A percentile compares a stretch with the other conserved stretches of the same genome.
Evolutionary conservation across 2,329 filamentous ascomycete species (phyloP).

Genomic region (Phoma herbarum): DNA sequence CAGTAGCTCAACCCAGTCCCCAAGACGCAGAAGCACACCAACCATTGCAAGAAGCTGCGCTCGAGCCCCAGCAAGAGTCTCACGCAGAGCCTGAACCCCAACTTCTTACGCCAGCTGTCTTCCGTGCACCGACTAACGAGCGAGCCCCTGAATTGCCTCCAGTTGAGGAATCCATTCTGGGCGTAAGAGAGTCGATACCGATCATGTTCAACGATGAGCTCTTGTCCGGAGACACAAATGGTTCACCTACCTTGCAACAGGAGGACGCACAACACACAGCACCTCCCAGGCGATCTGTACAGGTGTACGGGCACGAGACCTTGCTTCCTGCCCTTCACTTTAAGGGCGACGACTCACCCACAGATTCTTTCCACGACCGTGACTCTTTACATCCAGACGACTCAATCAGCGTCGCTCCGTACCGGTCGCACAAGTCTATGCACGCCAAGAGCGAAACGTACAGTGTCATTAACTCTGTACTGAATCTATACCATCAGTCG

Average conservation of each 20-base stretch:
- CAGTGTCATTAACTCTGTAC: slow-evolving; percentile 52
- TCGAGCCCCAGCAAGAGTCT: background rate
- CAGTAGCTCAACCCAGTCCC: slow-evolving; percentile 20
- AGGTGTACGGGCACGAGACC: slow-evolving; percentile 23
- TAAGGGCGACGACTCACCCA: slow-evolving; percentile 46
- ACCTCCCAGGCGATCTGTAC: slow-evolving; percentile 27
- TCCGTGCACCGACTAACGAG: slow-evolving; percentile 30
- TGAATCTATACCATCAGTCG: slow-evolving; percentile 54
- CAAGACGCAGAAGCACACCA: slow-evolving; percentile 9
- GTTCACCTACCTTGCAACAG: slow-evolving; percentile 4
- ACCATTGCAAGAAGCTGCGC: background rate
- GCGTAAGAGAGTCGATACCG: slow-evolving; percentile 64
- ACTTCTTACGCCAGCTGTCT: slow-evolving; percentile 42
- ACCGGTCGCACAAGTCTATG: slow-evolving; percentile 40
- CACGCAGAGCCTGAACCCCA: slow-evolving; percentile 30
- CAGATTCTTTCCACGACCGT: slow-evolving; percentile 44
- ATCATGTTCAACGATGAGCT: slow-evolving; percentile 61
- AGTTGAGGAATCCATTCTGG: slow-evolving; percentile 55
- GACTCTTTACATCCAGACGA: slow-evolving; percentile 50
- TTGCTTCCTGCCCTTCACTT: slow-evolving; percentile 32
- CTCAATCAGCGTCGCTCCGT: slow-evolving; percentile 50
- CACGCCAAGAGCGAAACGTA: slow-evolving; percentile 55
- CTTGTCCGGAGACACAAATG: slow-evolving; percentile 13
- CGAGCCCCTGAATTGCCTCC: slow-evolving; percentile 25
- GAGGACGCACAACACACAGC: slow-evolving; percentile 25